Evolutionary conservation across 2,329 filamentous ascomycete genomes (phyloP), one percentile per base, ranked within the genome.

Genomic region (Fusarium sacchari): DNA sequence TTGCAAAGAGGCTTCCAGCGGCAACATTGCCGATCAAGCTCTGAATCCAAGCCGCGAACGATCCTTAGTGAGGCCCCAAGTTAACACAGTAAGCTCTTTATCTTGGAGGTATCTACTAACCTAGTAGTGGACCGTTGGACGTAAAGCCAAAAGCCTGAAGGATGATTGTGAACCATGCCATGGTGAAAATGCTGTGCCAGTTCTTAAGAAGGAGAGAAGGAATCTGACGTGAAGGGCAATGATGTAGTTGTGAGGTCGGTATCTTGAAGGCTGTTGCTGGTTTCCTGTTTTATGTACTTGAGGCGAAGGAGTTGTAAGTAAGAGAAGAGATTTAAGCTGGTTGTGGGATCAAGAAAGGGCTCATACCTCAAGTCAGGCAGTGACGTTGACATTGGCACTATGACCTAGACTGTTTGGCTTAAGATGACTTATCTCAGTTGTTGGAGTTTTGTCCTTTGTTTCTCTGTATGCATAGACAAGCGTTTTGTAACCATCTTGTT

Each of bases 401-500:
- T 5, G 8, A 13, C 15, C 10, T n/a, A 13, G 22, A n/a, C 10
- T 49, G 28, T 32, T 32, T 46, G 22, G 14, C 11, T 32, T 18
- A 6, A 30, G 14, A 14, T 30, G 20, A n/a, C 20, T 3, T 49
- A 13, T 5, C 6, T n/a, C 28, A 49, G 28, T 32, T 18, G 7
- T 30, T n/a, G 10, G 0, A 32, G 22, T 32, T 17, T n/a, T 8
- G 5, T 10, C 9, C 3, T n/a, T 0, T 1, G 28, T 32, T n/a
- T 18, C 22, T 47, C 18, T 49, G 7, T n/a, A 49, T 13, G 15
- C 3, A 3, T 49, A n/a, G 7, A 0, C 28, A 32, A 22, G 46
- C 15, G 14, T 3, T 0, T 3, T 20, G 14, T 28, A 28, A 28
- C 6, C 3, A 22, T 46, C 26, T 22, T 28, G 2, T 15, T 22